A percentile compares a stretch with the other conserved stretches of the same genome.
Evolutionary conservation across 257 asterid genomes (phyloP).

Genomic region (Nemophila menziesii): DNA sequence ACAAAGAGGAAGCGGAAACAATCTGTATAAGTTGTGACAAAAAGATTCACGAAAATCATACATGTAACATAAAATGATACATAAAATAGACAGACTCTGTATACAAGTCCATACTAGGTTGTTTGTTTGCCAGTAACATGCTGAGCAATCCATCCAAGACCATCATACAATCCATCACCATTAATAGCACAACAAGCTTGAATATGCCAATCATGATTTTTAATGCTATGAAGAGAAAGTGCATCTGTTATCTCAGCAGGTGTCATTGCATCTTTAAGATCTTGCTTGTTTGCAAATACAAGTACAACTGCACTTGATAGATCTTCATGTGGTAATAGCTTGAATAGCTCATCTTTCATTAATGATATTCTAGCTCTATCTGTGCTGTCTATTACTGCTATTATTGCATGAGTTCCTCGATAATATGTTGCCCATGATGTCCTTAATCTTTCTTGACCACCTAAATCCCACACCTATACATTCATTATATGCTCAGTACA

Average conservation of each 20-base stretch:
- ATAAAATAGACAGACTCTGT: background rate
- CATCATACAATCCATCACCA: constrained; percentile 92
- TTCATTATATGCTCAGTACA: too few species aligned
- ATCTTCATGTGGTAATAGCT: constrained; percentile 82
- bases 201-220: constrained; percentile 98
- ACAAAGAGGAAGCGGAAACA: too few species aligned
- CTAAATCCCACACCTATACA: constrained; percentile 90
- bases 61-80: too few species aligned
- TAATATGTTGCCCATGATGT: constrained; percentile 95
- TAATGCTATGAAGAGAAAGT: constrained; percentile 84
- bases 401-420: constrained; percentile 89
- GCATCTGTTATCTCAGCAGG: constrained; percentile 98
- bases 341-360: constrained; percentile 82
- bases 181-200: constrained; percentile 94
- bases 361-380: constrained; percentile 86
- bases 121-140: constrained; percentile 71
- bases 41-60: too few species aligned
- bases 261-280: constrained; percentile 94
- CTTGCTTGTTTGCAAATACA: constrained; percentile 91
- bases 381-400: constrained; percentile 87
- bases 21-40: too few species aligned
- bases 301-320: constrained; percentile 72
- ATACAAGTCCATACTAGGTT: constrained; percentile 29
- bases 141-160: constrained; percentile 96
- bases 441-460: constrained; percentile 90